Evolutionary conservation across 768 basidiomycete species (phyloP), one percentile per base, ranked within the genome.

Genomic region (Kwoniella heveanensis): DNA sequence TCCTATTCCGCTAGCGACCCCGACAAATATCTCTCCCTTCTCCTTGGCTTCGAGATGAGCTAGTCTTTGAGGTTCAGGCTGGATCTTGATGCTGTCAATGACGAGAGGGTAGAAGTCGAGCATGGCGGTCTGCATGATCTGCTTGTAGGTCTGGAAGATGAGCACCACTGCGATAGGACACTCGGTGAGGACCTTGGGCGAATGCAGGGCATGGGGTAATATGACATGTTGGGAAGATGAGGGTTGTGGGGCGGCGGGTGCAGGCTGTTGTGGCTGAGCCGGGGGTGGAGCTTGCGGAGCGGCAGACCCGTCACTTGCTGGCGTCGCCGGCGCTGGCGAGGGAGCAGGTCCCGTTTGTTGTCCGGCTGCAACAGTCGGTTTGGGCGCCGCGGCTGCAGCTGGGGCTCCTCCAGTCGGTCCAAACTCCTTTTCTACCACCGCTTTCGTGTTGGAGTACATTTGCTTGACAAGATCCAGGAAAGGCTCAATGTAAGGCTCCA

Each of bases 181-280:
- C 81, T 99, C 96, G 15, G 90, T 88, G 12, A 97, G 82, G 10
- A 96, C 90, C 80, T 96, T 97, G 84, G 96, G 93, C 77, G 92
- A 94, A 62, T 87, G 86, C 58, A 88, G 85, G 51, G 89, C 87
- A 8, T 87, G 87, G n/a, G 89, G 81, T 37, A 82, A 54, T 7
- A 61, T 73, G 57, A 86, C 87, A 21, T 83, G 64, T 30, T 63
- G 49, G 19, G 61, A 54, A 25, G 64, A 49, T 24, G 61, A 54
- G 22, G 64, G 30, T 21, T 56, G 59, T 37, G 62, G 54, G 3
- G 39, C 39, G 6, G 54, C 54, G 57, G 69, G 58, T 70, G 70
- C 48, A 57, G 66, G 26, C 44, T 60, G 67, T 6, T 60, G 67
- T 6, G 32, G 30, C 44, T 49, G 63, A 30, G 69, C 21, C 21